Base-by-base conservation (phyloP, 2,329 filamentous ascomycete genomes). In the Amylocarpus encephaloides region DNA sequence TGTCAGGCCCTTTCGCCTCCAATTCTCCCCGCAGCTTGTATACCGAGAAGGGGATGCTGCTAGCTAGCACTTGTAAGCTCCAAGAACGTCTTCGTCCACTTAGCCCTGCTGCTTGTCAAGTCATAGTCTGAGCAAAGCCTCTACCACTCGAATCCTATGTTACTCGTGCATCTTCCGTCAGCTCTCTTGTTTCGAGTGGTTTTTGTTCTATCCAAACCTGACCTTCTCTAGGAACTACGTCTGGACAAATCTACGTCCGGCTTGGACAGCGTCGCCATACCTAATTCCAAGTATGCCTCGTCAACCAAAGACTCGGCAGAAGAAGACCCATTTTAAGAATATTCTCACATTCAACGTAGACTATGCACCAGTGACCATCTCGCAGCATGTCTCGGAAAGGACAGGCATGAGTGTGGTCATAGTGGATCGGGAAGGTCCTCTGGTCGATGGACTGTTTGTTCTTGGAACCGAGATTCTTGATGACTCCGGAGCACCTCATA, bases 401-500 rank as follows among this genome's bases (percentile, higher is more conserved):
- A 98, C 92, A 55, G 93, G 93, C 46, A 93, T 98, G 88, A 85
- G 91, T 60, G 86, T 95, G 32, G 83, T 95, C 36, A 88, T 96
- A 44, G 89, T 94, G 59, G 87, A 97, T 66, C 85, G 90, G 60
- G 83, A 93, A 66, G 92, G 93, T 0, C 93, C 93, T n/a, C 97
- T 96, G 68, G 80, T 96, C 54, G 86, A 88, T 59, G 93, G 93
- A 32, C 95, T 94, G 70, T 98, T 98, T 69, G 86, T 91, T 32
- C 78, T 98, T 47, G 93, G 93, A 32, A 98, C 93, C 2, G 93
- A 98, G 70, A 97, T 98, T 61, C 86, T 95, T 62, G 93, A 98
- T 71, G 90, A 98, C 68, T 97, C 92, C 10, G 93, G 93, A 36
- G 87, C 93, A 12, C 93, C 87, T 5, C 87, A 92, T 64, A 91